Evolutionary conservation across 78 protist genomes (phyloP), one percentile per base, ranked within the genome.

Genomic region (Trichosphaerium sp.): DNA sequence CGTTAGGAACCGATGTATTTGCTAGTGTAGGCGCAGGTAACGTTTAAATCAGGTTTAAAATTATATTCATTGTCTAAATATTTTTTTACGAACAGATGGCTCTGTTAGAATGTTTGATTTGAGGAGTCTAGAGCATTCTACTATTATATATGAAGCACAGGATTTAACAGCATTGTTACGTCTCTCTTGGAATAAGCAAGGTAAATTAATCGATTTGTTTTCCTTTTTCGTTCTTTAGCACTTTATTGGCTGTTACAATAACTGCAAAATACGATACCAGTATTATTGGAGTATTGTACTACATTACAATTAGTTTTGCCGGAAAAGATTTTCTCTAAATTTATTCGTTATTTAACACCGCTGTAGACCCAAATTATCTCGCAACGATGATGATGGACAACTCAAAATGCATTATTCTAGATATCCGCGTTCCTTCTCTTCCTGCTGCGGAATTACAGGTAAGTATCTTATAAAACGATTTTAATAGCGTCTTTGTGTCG

Each of bases 31-130:
- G 96, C 51, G 51, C 51, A 47, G 35, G 51, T 47, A 14, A 73
- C 69, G 0, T 51, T n/a, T 18, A 18, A 47, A 18, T 18, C 35
- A n/a, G 18, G 51, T 47, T 47, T n/a, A 49, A 32, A 63, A 26
- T 8, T 12, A 56, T 14, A 15, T 56, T 12, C 61, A 21, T 32
- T 25, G 32, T n/a, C 29, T 56, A 32, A 12, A 18, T 28, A 10
- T 56, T 11, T 28, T 18, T 14, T 11, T 21, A 21, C 51, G 51
- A 2, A 92, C 90, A 0, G 96, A 92, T 56, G 97, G 98, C 23
- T 90, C 97, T n/a, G 79, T 94, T n/a, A 84, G 99, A 31, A 67
- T 93, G 87, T 96, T 96, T 59, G 99, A 96, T 54, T 55, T 94
- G 41, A 70, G 98, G 65, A 44, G 39, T 23, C 73, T 95, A 34